Evolutionary conservation across 2,329 filamentous ascomycete genomes (phyloP).

Genomic region (Camptophora hylomeconis): DNA sequence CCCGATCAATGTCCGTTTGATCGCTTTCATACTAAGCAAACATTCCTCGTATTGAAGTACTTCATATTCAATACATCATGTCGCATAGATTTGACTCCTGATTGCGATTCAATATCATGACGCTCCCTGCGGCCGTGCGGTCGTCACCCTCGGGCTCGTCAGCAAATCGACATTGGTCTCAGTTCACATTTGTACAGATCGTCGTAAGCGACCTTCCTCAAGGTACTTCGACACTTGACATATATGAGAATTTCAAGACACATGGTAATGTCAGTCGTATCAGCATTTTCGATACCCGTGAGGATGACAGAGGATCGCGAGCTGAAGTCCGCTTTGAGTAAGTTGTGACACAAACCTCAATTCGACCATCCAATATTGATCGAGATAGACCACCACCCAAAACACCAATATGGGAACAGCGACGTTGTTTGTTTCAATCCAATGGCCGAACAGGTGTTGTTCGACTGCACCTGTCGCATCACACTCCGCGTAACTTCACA

Average conservation of each 20-base stretch:
- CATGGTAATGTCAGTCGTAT: constrained; percentile 44
- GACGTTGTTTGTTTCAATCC: not conserved
- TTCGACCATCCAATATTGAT: constrained; percentile 23
- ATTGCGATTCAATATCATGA: constrained; percentile 4
- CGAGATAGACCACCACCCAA: constrained; percentile 25
- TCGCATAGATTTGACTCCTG: not conserved
- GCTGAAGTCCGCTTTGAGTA: constrained; percentile 44
- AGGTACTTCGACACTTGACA: constrained; percentile 22
- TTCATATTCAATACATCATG: not conserved
- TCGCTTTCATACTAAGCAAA: no score
- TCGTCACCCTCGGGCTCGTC: no score
- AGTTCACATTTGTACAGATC: constrained; percentile 27
- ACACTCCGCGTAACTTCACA: not conserved
- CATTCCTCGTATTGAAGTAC: not conserved
- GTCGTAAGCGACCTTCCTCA: constrained; percentile 23
- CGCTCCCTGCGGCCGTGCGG: no score
- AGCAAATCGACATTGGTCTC: constrained; percentile 23
- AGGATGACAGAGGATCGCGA: constrained; percentile 26
- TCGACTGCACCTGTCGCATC: constrained; percentile 6
- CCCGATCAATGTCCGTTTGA: no score
- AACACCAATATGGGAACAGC: constrained; percentile 17
- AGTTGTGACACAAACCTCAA: constrained; percentile 28
- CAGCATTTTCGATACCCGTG: constrained; percentile 38
- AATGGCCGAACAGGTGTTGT: constrained; percentile 3
- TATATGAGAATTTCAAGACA: constrained; percentile 40